phyloP scores from a whole-genome alignment of 768 basidiomycete genomes.

The Strobilomyces dryophilus region DNA sequence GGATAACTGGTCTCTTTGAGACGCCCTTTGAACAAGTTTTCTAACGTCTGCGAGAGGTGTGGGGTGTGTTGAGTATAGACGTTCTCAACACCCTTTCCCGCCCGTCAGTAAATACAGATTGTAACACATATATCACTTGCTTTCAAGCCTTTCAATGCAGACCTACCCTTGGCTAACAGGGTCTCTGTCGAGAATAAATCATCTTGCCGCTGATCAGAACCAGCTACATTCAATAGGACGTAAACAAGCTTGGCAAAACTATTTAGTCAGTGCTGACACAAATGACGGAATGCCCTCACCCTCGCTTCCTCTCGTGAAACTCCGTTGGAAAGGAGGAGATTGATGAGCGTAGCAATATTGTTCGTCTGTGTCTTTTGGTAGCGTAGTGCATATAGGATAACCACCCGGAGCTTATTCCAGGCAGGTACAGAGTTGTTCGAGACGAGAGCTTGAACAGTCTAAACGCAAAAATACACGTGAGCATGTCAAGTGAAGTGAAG shows the following conservation, averaged over 20 bases:
- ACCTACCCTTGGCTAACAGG: conserved; percentile 88
- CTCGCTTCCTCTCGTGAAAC: conserved; percentile 72
- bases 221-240: conserved; percentile 87
- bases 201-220: conserved; percentile 94
- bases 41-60: conserved; percentile 88
- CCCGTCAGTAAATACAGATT: conserved; percentile 3
- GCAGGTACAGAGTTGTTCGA: conserved; percentile 61
- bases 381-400: conserved; percentile 88
- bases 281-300: conserved; percentile 32
- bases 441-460: conserved; percentile 84
- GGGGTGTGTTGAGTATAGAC: conserved; percentile 98
- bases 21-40: conserved; percentile 81
- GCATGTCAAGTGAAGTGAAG: not conserved
- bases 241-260: conserved; percentile 71
- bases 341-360: conserved; percentile 78
- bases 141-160: conserved; percentile 93
- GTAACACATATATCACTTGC: conserved; percentile 35
- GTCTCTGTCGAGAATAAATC: conserved; percentile 96
- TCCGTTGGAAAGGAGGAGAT: conserved; percentile 70
- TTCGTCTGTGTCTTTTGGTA: conserved; percentile 87
- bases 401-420: conserved; percentile 83
- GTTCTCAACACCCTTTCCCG: conserved; percentile 87
- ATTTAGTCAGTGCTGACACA: conserved; percentile 8
- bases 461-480: conserved; percentile 2
- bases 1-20: conserved; percentile 88